Base-by-base conservation (phyloP, 352 stramenopile genomes). In the Pythium biforme region DNA sequence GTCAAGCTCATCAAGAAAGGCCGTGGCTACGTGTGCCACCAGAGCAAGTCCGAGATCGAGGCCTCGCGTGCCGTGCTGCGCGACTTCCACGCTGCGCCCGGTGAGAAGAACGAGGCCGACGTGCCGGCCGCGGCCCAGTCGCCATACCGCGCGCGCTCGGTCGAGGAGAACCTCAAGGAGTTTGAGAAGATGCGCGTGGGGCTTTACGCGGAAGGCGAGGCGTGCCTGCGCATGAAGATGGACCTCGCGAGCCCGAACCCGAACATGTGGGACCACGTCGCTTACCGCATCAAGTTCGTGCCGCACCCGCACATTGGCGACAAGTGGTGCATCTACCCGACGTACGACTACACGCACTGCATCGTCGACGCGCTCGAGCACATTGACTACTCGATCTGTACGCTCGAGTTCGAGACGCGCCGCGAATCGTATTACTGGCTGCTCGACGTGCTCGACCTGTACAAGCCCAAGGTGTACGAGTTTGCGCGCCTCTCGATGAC, bases 361-460 rank as follows among this genome's bases (percentile, higher is more conserved):
- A 98, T 99, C 68, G 83, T 94, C 37, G 96, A 99, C 70, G 97
- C 95, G 27, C 76, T 99, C 15, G 97, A 99, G 79, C 90, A 99
- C 74, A 98, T 99, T 70, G 97, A 99, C 79, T 99, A 99, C 77
- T 99, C 93, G 52, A 99, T 99, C 66, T 99, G 97, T 78, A 99
- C 97, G 37, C 89, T 99, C 59, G 97, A 99, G 78, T 99, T 99
- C 74, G 97, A 99, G 80, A 99, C 94, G 20, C 86, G 97, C 15
- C 88, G 97, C 40, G 97, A 99, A 74, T 98, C 94, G 34, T 99
- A 99, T 81, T 99, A 99, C 81, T 99, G 98, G 97, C 90, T 99
- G 47, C 79, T 99, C 51, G 76, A 98, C 77, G 93, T 91, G 54
- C 74, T 99, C 11, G 90, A 98, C 46, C 82, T 99, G 72, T 99